phyloP scores from a whole-genome alignment of 345 rosid genomes.

The Eucalyptus tenuipes region DNA sequence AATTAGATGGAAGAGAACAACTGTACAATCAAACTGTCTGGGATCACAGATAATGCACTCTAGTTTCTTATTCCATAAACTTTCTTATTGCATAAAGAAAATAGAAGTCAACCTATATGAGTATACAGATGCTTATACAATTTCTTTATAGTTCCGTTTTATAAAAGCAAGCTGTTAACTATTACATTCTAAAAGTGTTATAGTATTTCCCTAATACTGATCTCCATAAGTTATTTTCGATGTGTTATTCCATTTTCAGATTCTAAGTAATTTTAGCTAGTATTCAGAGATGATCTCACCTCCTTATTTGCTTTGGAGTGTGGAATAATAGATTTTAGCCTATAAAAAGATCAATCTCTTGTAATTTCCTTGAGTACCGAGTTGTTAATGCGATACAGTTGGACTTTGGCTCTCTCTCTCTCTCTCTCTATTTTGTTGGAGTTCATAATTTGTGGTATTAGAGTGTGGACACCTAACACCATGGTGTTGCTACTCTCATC shows the following conservation, averaged over 20 bases:
- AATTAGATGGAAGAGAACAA: background rate
- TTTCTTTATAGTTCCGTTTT: background rate
- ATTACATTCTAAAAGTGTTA: background rate
- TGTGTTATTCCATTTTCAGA: background rate
- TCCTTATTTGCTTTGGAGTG: background rate
- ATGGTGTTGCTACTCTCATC: background rate
- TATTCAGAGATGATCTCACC: background rate
- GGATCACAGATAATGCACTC: background rate
- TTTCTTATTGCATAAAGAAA: background rate
- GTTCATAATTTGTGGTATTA: background rate
- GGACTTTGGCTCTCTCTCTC: background rate
- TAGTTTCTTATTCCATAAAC: background rate
- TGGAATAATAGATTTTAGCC: background rate
- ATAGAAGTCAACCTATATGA: background rate
- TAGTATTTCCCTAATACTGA: background rate
- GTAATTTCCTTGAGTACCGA: background rate
- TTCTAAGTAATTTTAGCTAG: background rate
- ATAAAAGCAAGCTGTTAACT: background rate
- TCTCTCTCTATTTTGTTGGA: background rate
- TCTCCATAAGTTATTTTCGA: background rate
- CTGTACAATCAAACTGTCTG: background rate
- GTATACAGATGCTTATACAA: background rate
- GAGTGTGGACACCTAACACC: background rate
- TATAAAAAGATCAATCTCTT: background rate
- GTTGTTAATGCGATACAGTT: background rate